Base-by-base conservation (phyloP, 148 eudicot species). In the Spergularia marina region DNA sequence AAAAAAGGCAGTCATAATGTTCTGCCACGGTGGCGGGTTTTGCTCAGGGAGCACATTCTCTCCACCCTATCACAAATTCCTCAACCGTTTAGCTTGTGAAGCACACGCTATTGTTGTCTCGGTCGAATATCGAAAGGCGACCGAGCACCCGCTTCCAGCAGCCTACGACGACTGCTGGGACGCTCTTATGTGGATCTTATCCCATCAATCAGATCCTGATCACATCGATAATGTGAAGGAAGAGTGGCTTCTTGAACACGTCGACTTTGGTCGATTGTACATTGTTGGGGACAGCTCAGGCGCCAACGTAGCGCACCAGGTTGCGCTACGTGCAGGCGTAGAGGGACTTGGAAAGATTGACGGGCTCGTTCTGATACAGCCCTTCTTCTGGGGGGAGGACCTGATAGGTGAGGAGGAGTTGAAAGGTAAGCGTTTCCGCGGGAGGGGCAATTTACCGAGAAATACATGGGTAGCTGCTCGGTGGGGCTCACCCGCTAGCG, bases 91-190 rank as follows among this genome's bases (percentile, higher is more conserved):
- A 56, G 74, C 74, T 55, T 56, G 4, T 2, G n/a, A 54, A 71
- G 49, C 74, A 0, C 18, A 21, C 1, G 15, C 58, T 0, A 17
- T 71, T 5, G 23, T 71, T 17, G 74, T 55, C 5, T 71, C 74
- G 6, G 74, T 71, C 9, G 74, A 71, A 63, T 71, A 71, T 39
- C 49, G 74, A 14, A 71, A 56, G 34, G 74, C 74, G 61, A 54
- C 74, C 0, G 74, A 71, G 10, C 30, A 53, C 51, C 74, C 62
- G 25, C 74, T 71, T 36, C 74, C 74, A 2, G 63, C 20, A 10
- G 74, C 74, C 4, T 71, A 71, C 20, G 15, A 71, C 9, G 74
- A 71, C 30, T 71, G 74, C 30, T 71, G 74, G 74, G 74, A 55
- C 30, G 74, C 74, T 54, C 63, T 71, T 9, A 17, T 30, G 23